Evolutionary conservation across 2,329 filamentous ascomycete genomes (phyloP).

Genomic region (Aspergillus sp.): DNA sequence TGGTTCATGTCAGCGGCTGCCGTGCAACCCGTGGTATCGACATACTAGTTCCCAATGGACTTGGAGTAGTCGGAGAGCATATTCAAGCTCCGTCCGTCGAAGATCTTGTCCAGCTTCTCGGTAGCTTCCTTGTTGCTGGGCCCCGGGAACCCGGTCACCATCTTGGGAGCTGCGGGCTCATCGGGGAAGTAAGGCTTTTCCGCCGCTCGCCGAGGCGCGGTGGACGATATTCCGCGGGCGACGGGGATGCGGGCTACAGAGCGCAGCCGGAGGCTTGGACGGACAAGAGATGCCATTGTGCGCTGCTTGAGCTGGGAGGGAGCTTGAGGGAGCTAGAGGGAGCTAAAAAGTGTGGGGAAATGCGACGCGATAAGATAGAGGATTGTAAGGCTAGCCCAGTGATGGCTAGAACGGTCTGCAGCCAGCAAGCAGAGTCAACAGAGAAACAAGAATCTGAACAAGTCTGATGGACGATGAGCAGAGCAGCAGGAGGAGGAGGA

Average conservation of each 20-base stretch:
- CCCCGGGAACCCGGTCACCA: constrained; percentile 60
- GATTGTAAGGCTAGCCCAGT: too few species aligned
- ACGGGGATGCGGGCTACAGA: constrained; percentile 24
- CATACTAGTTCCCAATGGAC: constrained; percentile 68
- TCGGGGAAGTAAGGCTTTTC: constrained; percentile 48
- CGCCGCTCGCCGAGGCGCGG: constrained; percentile 24
- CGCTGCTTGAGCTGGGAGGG: constrained; percentile 3
- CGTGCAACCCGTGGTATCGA: not conserved
- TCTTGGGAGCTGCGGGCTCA: constrained; percentile 47
- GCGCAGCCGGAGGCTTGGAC: constrained; percentile 26
- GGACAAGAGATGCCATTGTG: constrained; percentile 29
- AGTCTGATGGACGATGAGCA: too few species aligned
- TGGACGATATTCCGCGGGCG: constrained; percentile 27
- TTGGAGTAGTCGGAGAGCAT: constrained; percentile 68
- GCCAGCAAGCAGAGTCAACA: too few species aligned
- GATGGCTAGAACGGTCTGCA: too few species aligned
- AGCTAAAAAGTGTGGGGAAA: constrained; percentile 1
- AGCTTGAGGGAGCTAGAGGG: constrained; percentile 6
- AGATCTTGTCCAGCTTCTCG: constrained; percentile 64
- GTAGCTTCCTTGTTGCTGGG: constrained; percentile 62
- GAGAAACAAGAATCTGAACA: too few species aligned
- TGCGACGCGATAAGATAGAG: too few species aligned
- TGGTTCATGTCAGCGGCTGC: constrained; percentile 15
- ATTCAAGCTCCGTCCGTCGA: constrained; percentile 78
- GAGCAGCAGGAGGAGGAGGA: too few species aligned